Evolutionary conservation across 495 filamentous ascomycete species (phyloP), one percentile per base, ranked within the genome.

Genomic region (Aspergillus cavernicola): DNA sequence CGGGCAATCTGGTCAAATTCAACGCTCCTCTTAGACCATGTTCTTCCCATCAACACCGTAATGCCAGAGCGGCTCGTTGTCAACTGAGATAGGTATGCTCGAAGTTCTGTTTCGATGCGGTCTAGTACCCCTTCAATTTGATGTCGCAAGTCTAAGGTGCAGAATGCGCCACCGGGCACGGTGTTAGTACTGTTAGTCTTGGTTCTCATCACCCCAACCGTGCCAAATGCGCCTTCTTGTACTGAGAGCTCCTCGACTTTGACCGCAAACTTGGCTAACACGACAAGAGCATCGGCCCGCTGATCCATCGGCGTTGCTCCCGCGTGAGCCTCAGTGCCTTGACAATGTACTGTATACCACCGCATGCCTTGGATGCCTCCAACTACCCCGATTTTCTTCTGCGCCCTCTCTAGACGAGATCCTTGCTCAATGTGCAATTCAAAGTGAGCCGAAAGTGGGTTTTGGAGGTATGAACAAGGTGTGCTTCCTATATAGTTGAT

Each of bases 361-460:
- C 78, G 76, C 55, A 85, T 87, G 12, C 70, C 67, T 51, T 73
- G 70, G 12, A 83, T 86, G 4, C 85, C 88, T 20, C 74, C 74
- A 8, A 90, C 87, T 5, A 87, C 74, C 1, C 85, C 86, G 39
- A 89, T 79, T 31, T 81, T 80, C 41, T 78, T 69, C 4, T 73
- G 65, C 15, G 73, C 70, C 3, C 68, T 67, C 38, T 84, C 80
- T 3, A 92, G 78, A 22, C 85, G 80, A 4, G 86, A 85, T 0
- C 86, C 86, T 69, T 92, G 86, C 58, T 92, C 88, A 50, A 92
- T 90, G 57, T 90, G 87, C 11, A 89, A 73, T 59, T 91, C 87
- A 65, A 91, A 90, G 60, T 90, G 86, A 2, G 87, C 87, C 9
- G 78, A 86, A 51, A 90, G 79, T 0, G 63, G 65, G 33, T 56